Conservation (phyloP, 2,329 filamentous ascomycete species). For the Fusarium guadeloupense region DNA sequence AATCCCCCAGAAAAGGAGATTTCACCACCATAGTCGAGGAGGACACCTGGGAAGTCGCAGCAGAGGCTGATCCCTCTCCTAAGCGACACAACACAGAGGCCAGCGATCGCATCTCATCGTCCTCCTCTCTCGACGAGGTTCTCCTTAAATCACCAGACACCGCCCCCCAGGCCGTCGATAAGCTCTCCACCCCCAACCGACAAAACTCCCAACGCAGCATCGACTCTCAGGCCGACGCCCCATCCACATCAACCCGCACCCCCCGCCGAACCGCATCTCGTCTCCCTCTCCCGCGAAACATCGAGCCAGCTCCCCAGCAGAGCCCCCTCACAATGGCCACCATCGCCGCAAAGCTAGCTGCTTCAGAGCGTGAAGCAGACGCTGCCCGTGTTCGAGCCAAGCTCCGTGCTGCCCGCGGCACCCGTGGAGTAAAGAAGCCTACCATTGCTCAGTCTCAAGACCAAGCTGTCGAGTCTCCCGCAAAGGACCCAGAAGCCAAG, state of each 20-base stretch:
- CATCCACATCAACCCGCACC: slow-evolving; percentile 27
- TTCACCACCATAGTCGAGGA: slow-evolving; percentile 60
- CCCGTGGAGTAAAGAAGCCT: slow-evolving; percentile 47
- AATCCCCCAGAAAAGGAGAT: slow-evolving; percentile 49
- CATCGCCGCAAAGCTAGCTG: slow-evolving; percentile 71
- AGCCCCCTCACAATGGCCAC: slow-evolving; percentile 68
- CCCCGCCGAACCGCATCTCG: slow-evolving; percentile 35
- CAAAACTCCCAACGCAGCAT: slow-evolving; percentile 28
- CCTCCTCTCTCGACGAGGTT: slow-evolving; percentile 48
- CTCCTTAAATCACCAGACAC: slow-evolving; percentile 43
- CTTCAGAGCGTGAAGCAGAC: slow-evolving; percentile 70
- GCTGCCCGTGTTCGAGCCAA: slow-evolving; percentile 71
- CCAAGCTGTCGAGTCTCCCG: slow-evolving; percentile 4
- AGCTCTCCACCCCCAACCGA: slow-evolving; percentile 26
- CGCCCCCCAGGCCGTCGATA: slow-evolving; percentile 18
- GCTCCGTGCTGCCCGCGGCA: slow-evolving; percentile 62
- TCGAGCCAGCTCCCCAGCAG: slow-evolving; percentile 57
- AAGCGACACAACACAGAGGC: slow-evolving; percentile 6
- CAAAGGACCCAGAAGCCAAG: slow-evolving; percentile 12
- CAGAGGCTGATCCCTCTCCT: slow-evolving; percentile 31
- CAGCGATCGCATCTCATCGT: slow-evolving; percentile 42
- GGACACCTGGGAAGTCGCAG: slow-evolving; percentile 55
- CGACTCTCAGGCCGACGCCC: slow-evolving; percentile 23
- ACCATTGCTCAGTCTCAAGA: slow-evolving; percentile 38
- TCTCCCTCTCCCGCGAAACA: slow-evolving; percentile 47